These are phyloP conservation scores for Vitis hybrid DNA, from an alignment of 177 flowering plant species.

Conservation along the genomic window DNA sequence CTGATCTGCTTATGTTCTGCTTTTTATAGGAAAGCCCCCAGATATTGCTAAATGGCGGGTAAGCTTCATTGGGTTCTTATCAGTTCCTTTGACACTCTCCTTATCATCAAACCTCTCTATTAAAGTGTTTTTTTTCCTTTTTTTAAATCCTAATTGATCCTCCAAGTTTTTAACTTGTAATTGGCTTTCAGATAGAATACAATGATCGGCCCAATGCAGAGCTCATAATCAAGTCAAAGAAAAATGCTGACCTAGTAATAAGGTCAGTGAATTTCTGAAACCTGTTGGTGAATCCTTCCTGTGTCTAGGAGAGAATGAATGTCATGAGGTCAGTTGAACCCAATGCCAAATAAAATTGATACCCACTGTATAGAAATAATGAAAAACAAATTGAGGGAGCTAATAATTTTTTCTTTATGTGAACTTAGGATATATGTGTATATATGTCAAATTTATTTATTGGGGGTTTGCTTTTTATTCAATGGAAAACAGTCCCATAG, in stretches of 20 bases:
- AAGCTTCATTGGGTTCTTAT: slow-evolving; percentile 19
- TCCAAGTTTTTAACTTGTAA: not conserved
- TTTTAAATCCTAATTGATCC: not conserved
- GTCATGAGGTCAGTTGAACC: not conserved
- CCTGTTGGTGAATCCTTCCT: not conserved
- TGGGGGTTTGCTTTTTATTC: not conserved
- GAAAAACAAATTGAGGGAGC: not conserved
- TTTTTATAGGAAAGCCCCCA: slow-evolving; percentile 55
- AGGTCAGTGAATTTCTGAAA: slow-evolving; percentile 51
- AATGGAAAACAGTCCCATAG: too few relatives aligned
- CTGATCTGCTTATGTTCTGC: not conserved
- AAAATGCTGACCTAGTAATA: slow-evolving; percentile 74
- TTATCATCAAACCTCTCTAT: not conserved
- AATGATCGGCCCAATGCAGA: slow-evolving; percentile 92
- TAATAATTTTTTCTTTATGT: not conserved
- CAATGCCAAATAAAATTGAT: not conserved
- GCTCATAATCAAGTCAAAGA: slow-evolving; percentile 67
- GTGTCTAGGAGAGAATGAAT: not conserved
- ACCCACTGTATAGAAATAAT: not conserved
- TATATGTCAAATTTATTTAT: not conserved
- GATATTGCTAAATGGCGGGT: slow-evolving; percentile 91
- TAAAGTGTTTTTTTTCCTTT: not conserved
- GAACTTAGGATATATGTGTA: not conserved
- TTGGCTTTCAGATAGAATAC: slow-evolving; percentile 57
- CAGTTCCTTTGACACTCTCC: not conserved